Conservation (phyloP, 306 rosid species). For the Dalbergia oliveri region DNA sequence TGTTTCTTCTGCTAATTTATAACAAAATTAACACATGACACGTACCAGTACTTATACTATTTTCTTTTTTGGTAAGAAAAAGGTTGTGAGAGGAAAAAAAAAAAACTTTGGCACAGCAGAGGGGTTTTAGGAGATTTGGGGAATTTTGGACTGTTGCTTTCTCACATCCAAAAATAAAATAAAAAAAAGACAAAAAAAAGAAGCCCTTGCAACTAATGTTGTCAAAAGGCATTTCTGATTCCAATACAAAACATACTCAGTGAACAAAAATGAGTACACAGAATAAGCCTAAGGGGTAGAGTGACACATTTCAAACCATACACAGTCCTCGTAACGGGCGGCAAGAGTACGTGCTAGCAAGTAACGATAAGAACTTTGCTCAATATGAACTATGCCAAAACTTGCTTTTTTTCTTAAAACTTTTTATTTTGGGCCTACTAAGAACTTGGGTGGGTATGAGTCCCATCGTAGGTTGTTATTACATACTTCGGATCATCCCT, state of each 20-base stretch:
- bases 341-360: background rate
- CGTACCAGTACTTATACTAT: no score
- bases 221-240: background rate
- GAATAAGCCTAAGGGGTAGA: background rate
- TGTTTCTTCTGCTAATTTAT: background rate
- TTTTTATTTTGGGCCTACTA: background rate
- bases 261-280: background rate
- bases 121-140: background rate
- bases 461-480: constrained; percentile 85
- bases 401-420: background rate
- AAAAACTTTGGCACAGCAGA: background rate
- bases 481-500: constrained; percentile 70
- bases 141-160: background rate
- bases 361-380: background rate
- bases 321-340: background rate
- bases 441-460: constrained; percentile 70
- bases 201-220: no score
- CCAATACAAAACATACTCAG: background rate
- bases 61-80: background rate
- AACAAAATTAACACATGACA: background rate
- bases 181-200: no score
- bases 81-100: background rate
- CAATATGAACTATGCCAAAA: background rate
- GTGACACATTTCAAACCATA: no score
- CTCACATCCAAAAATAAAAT: background rate